Evolutionary conservation across 768 basidiomycete species (phyloP), one percentile per base, ranked within the genome.

Genomic region (Artomyces pyxidatus): DNA sequence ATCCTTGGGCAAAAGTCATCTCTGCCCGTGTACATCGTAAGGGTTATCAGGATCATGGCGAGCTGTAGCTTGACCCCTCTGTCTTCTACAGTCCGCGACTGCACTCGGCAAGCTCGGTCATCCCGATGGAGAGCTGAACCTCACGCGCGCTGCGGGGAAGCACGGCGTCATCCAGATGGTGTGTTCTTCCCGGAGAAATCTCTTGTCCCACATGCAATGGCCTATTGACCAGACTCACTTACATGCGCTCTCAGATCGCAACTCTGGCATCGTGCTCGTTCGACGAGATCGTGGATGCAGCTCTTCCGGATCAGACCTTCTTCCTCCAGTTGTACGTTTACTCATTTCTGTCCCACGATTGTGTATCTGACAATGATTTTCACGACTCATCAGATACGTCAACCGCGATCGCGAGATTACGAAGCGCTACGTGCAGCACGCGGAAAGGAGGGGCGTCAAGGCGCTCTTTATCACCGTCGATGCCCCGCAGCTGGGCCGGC

Each of bases 251-350:
- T n/a, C 59, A 93, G 93, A 94, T 97, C 43, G 90, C 93, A 1
- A 97, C 94, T 0, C 73, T 97, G n/a, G 90, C 94, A 0, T 92
- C 88, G 0, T 97, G 91, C 65, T 88, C 89, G 0, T 95, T 97
- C 65, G 92, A 96, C 62, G 91, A 97, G 63, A 81, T 96, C 42
- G 74, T 95, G 17, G 85, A 94, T 61, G 86, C 81, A 0, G 86
- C 90, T 9, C 66, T 73, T 32, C 83, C 84, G 4, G 80, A 75
- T 0, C 93, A 96, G 66, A 69, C 77, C 3, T 85, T 87, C 60
- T 92, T 92, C 64, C 64, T 95, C 42, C 94, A 97, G 64, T 68
- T 97, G 72, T 88, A 62, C 57, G 77, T n/a, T 61, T 2, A 22
- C 37, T 40, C 2, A 35, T 43, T 22, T 27, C 38, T 35, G 29